Evolutionary conservation across 306 rosid genomes (phyloP), one percentile per base, ranked within the genome.

Genomic region (Aeschynomene evenia): DNA sequence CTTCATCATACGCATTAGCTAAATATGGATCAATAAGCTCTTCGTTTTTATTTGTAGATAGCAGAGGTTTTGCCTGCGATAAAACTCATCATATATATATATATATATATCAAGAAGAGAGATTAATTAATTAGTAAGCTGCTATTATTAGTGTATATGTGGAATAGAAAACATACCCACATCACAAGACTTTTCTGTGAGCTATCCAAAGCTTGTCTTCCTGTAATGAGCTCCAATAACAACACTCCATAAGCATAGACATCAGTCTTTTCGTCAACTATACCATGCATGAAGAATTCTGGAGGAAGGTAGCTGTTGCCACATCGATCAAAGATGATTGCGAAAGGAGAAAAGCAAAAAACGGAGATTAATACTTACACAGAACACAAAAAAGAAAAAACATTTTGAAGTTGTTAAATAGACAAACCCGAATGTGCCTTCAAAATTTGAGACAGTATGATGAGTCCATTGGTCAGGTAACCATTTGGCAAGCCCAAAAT

Each of bases 391-490:
- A 37, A 37, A 52, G 21, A 39, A 70, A 58, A 56, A n/a, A n/a
- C n/a, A n/a, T 62, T 22, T 37, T 39, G 21, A 64, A 58, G 61
- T 7, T 66, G 48, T 66, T 79, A 7, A 71, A 77, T 81, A 37
- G 59, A 80, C 95, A 51, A 70, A 95, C 99, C 97, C 99, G 28
- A 95, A 95, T 83, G 99, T 95, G 87, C 99, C 99, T 91, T 95
- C 99, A 22, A 95, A 63, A 64, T 89, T 91, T 37, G 95, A 86
- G 16, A 91, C 96, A 26, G 84, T 66, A 74, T 95, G 99, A 84
- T 95, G 99, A 77, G 95, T 89, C 99, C 96, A 95, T 70, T 87
- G 95, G 71, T 91, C 96, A 55, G 99, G 97, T 33, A 95, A 88
- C 99, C 97, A 95, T 78, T 91, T 95, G 3, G 99, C 85, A 58